Evolutionary conservation across 2,329 filamentous ascomycete genomes (phyloP).

Genomic region (Fusarium sp.): DNA sequence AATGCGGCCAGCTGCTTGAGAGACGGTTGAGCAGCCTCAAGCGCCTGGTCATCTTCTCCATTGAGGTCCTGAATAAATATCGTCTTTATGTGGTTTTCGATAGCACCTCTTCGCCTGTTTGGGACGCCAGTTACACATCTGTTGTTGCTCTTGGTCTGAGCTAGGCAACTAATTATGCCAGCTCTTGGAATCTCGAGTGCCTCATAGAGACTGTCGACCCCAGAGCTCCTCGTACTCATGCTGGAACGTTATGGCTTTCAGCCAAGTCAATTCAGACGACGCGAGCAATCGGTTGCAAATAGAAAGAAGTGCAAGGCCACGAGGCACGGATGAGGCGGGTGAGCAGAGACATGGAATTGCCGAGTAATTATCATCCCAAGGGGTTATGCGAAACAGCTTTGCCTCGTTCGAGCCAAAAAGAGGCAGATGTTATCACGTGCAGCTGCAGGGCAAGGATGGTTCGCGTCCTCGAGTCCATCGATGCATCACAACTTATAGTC

Average conservation of each 20-base stretch:
- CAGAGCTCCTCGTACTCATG: not conserved
- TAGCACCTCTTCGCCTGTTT: not conserved
- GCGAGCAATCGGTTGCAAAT: too few relatives aligned
- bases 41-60: not conserved
- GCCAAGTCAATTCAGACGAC: not conserved
- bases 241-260: not conserved
- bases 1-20: not conserved
- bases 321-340: not conserved
- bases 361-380: not conserved
- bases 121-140: not conserved
- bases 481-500: not conserved
- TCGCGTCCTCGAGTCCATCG: not conserved
- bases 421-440: not conserved
- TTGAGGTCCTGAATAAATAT: not conserved
- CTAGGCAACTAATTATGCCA: not conserved
- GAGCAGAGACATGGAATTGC: not conserved
- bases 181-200: not conserved
- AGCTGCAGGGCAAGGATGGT: constrained; percentile 13
- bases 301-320: not conserved
- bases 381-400: constrained; percentile 1
- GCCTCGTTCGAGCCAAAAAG: not conserved
- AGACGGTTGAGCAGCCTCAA: not conserved
- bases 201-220: constrained; percentile 2
- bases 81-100: not conserved
- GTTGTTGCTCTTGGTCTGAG: not conserved